Percentiles rank a stretch among this genome's conserved stretches.
Conservation (phyloP, 805 yeast genomes). For the Lipomyces chichibuensis region DNA sequence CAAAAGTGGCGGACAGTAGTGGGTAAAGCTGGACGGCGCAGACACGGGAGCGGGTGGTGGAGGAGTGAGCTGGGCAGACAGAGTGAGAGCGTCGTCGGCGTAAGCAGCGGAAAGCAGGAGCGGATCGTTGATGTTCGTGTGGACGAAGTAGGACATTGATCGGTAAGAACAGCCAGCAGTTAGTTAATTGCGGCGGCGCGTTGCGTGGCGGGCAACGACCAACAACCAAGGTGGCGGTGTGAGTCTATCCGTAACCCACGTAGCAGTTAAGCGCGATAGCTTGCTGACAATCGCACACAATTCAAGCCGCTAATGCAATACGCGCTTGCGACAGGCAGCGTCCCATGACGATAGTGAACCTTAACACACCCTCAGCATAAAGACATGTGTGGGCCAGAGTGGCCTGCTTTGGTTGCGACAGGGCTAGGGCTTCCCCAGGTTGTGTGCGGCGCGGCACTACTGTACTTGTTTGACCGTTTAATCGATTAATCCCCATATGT, state of each 20-base stretch:
- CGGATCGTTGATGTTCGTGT: neutral
- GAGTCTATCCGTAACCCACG: neutral
- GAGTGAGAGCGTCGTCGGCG: neutral
- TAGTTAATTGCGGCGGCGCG: neutral
- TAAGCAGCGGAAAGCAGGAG: neutral
- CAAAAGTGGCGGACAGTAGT: neutral
- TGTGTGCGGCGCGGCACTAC: neutral
- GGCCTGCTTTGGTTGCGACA: neutral
- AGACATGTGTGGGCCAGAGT: neutral
- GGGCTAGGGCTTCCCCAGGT: neutral
- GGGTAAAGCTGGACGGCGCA: neutral
- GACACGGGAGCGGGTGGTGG: neutral
- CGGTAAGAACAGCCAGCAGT: neutral
- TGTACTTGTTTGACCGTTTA: no score
- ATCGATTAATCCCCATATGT: no score
- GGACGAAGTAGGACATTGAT: neutral
- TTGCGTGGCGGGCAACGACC: neutral
- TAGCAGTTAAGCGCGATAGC: neutral
- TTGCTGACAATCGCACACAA: no score
- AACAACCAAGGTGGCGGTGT: neutral
- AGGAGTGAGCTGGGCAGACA: neutral
- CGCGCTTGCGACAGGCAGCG: no score
- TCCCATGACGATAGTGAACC: neutral
- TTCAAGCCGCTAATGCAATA: no score
- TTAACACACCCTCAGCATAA: neutral